A percentile compares a stretch with the other conserved stretches of the same genome.
Evolutionary conservation across 1,284 basidiomycete species (phyloP).

Genomic region (Malassezia brasiliensis): DNA sequence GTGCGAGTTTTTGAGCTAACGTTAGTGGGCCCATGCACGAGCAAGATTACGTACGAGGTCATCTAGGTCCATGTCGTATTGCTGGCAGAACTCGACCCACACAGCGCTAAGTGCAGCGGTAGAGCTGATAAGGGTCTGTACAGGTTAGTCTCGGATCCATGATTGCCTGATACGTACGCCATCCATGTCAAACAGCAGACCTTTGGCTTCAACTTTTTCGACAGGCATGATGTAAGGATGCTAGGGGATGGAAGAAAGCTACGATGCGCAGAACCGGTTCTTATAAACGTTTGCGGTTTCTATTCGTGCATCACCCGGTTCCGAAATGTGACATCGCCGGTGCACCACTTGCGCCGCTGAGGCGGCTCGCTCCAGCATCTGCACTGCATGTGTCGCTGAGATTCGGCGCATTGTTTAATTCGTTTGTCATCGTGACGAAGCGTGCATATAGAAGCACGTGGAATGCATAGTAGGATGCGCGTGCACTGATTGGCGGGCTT

Average conservation of each 20-base stretch:
- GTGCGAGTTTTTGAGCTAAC: slow-evolving; percentile 20
- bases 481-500: too few species aligned
- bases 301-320: too few species aligned
- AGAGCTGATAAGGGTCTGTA: slow-evolving; percentile 23
- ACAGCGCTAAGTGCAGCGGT: slow-evolving; percentile 27
- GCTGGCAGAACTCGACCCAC: slow-evolving; percentile 22
- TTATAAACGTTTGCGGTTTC: neutral
- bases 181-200: slow-evolving; percentile 31
- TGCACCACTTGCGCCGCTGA: neutral
- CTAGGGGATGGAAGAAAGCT: neutral
- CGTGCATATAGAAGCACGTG: too few species aligned
- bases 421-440: too few species aligned
- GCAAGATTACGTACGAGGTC: slow-evolving; percentile 14
- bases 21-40: neutral
- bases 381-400: too few species aligned
- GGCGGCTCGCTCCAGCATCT: too few species aligned
- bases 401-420: too few species aligned
- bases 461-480: too few species aligned
- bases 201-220: slow-evolving; percentile 11
- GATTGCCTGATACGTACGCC: slow-evolving; percentile 16
- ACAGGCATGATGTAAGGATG: slow-evolving; percentile 6
- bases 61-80: slow-evolving; percentile 27
- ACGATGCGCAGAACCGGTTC: neutral
- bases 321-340: neutral
- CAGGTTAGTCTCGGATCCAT: slow-evolving; percentile 2